phyloP scores from a whole-genome alignment of 1,284 basidiomycete genomes.

The Serendipita sp. region DNA sequence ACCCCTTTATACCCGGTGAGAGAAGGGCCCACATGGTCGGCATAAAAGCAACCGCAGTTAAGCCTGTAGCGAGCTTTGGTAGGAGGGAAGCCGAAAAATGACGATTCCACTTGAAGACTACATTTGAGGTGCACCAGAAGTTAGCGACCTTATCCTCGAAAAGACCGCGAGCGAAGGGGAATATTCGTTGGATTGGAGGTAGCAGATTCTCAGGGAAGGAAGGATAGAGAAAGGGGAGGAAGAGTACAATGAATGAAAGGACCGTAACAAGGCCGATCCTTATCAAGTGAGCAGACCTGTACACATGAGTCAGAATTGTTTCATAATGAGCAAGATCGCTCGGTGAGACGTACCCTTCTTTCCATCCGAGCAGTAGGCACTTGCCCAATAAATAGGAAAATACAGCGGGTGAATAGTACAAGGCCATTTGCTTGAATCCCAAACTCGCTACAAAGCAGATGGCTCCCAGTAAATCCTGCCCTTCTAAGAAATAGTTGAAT shows the following conservation, averaged over 20 bases:
- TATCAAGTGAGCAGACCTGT: slow-evolving; percentile 48
- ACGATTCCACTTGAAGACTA: slow-evolving; percentile 62
- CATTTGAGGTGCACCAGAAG: slow-evolving; percentile 87
- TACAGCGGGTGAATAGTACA: slow-evolving; percentile 86
- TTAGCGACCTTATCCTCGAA: slow-evolving; percentile 97
- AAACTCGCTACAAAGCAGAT: slow-evolving; percentile 72
- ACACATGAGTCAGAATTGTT: background rate
- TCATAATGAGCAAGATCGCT: background rate
- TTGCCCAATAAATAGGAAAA: slow-evolving; percentile 74
- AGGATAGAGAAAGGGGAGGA: slow-evolving; percentile 59
- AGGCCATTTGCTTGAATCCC: slow-evolving; percentile 89
- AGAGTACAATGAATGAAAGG: slow-evolving; percentile 51
- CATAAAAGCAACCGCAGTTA: slow-evolving; percentile 51
- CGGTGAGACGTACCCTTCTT: slow-evolving; percentile 42
- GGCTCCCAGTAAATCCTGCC: slow-evolving; percentile 61
- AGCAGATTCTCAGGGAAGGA: slow-evolving; percentile 36
- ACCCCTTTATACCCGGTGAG: slow-evolving; percentile 21
- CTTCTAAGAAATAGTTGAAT: slow-evolving; percentile 52
- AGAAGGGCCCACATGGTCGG: slow-evolving; percentile 46
- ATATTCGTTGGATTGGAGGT: slow-evolving; percentile 64
- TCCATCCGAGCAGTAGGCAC: slow-evolving; percentile 55
- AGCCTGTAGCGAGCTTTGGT: slow-evolving; percentile 38
- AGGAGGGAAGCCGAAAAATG: slow-evolving; percentile 35
- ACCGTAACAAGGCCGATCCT: slow-evolving; percentile 48
- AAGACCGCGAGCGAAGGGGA: slow-evolving; percentile 78